Percentiles rank a stretch among this genome's conserved stretches.
Conservation (phyloP, 495 filamentous ascomycete species). For the Aspergillus taichungensis region DNA sequence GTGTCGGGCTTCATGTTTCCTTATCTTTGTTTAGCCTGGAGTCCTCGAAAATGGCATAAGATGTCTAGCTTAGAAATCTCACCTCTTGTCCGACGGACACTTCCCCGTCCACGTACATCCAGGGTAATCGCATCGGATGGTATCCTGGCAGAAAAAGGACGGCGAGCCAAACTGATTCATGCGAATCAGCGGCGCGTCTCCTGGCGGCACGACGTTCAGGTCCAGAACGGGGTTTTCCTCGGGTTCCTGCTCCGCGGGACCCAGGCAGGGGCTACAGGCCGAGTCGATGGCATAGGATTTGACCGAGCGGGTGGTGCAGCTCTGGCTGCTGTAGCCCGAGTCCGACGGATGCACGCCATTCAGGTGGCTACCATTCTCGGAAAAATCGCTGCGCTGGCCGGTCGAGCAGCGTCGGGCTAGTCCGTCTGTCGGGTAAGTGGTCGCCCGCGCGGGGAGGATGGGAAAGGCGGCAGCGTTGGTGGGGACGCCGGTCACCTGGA, state of each 20-base stretch:
- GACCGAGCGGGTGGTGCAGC: constrained; percentile 39
- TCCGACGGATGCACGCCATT: constrained; percentile 45
- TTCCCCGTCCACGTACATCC: constrained; percentile 32
- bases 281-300: constrained; percentile 22
- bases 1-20: constrained; percentile 78
- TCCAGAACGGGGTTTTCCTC: constrained; percentile 13
- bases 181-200: constrained; percentile 7
- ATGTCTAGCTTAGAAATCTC: not conserved
- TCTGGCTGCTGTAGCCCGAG: constrained; percentile 54
- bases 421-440: constrained; percentile 9
- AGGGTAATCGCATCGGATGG: constrained; percentile 27
- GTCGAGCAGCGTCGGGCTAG: constrained; percentile 19
- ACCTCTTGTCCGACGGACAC: constrained; percentile 36
- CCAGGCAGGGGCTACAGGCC: constrained; percentile 21
- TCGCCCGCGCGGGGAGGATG: constrained; percentile 11
- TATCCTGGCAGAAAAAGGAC: constrained; percentile 12
- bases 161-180: constrained; percentile 14
- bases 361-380: constrained; percentile 48
- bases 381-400: constrained; percentile 30
- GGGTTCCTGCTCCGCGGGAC: constrained; percentile 17
- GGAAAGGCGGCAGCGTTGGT: constrained; percentile 6
- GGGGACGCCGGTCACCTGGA: constrained; percentile 28
- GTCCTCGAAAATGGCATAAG: not conserved
- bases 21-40: constrained; percentile 34
- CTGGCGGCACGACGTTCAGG: not conserved